phyloP scores from a whole-genome alignment of 441 rosid species.

The Corymbia calophylla region DNA sequence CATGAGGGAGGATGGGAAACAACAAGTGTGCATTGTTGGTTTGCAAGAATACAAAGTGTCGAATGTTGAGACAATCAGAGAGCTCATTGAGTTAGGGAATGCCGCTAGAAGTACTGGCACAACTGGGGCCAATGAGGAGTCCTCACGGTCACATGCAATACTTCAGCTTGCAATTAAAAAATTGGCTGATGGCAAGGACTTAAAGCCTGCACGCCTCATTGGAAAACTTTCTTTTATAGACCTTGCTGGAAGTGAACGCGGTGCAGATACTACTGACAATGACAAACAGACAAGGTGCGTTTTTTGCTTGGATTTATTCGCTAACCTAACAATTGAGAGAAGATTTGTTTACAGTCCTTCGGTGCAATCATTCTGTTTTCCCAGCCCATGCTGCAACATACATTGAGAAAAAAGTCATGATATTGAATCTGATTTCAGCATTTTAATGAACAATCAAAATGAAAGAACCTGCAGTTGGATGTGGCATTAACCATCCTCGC shows the following conservation, averaged over 20 bases:
- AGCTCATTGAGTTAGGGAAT: conserved; percentile 90
- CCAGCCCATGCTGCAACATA: not conserved
- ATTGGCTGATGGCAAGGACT: conserved; percentile 62
- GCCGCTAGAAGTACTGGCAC: conserved; percentile 89
- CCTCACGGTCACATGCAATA: conserved; percentile 99
- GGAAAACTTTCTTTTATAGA: conserved; percentile 98
- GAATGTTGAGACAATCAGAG: conserved; percentile 86
- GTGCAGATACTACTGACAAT: conserved; percentile 98
- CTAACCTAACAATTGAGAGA: not conserved
- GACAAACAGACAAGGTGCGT: conserved; percentile 93
- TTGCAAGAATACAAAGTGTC: conserved; percentile 87
- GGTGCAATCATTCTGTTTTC: not conserved
- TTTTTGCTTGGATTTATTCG: not conserved
- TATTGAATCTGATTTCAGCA: not conserved
- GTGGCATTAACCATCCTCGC: not conserved
- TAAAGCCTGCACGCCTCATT: conserved; percentile 76
- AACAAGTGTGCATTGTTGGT: conserved; percentile 99
- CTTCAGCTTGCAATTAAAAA: conserved; percentile 93
- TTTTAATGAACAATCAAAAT: not conserved
- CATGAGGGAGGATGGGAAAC: conserved; percentile 99
- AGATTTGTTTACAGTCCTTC: not conserved
- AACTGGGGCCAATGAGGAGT: conserved; percentile 99
- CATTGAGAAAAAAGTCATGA: not conserved
- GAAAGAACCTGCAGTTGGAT: not conserved
- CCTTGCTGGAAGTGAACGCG: conserved; percentile 99